Evolutionary conservation across 176 grass and related monocot genomes (phyloP), one percentile per base, ranked within the genome.

Genomic region (Avena atlantica): DNA sequence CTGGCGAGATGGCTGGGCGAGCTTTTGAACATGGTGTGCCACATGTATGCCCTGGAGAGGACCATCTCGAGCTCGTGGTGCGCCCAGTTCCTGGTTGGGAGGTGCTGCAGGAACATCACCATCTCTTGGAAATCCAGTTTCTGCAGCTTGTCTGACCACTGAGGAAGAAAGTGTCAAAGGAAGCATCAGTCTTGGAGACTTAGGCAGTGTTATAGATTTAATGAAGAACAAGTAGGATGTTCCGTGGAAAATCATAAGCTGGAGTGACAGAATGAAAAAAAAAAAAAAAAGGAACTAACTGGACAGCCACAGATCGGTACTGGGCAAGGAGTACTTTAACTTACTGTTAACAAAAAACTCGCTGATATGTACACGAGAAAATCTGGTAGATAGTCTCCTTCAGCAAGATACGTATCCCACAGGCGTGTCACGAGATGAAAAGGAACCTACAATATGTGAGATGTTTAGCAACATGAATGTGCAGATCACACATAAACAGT

Each of bases 351-450:
- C 78, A 96, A 90, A 92, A 99, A 94, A 49, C 97, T 99, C 78
- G 94, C 97, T 37, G 97, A 93, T 93, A 99, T 94, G 56, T 99
- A 99, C 87, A 99, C 92, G 78, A 96, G 97, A 86, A 99, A 99
- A 81, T 99, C 97, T 64, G 94, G 94, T 52, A 99, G 82, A 25
- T 93, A 91, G 86, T 99, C 97, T 60, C 94, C 97, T 90, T 99
- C 97, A 75, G 97, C 89, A 89, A 99, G 94, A 61, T 99, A 99
- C 5, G 97, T 99, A 87, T 99, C 94, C 94, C 94, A 94, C 52
- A 99, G 69, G 17, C 94, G 93, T 29, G 97, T 99, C 37, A 94
- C 97, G 5, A 99, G 92, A 56, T 99, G 94, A 85, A 96, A 99
- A 69, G 94, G 94, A 65, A 99, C 91, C 97, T 99, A 82, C 87